A percentile compares a stretch with the other conserved stretches of the same genome.
Conservation (phyloP, 352 stramenopile genomes). For the Peronospora farinosa region DNA sequence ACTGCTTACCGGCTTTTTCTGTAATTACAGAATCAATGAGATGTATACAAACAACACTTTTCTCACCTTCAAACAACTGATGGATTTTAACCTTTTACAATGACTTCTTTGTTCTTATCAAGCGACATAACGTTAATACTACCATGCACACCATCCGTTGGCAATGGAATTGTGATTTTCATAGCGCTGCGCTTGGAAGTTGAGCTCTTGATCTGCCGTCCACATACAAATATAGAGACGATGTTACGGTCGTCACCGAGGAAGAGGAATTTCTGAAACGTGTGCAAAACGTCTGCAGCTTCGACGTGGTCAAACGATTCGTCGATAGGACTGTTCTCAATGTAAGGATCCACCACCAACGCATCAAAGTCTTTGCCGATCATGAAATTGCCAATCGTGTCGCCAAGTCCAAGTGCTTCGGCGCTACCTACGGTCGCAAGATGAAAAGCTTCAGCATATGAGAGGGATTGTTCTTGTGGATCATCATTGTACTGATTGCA, state of each 20-base stretch:
- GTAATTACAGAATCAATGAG: too few species aligned
- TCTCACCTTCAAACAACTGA: conserved; percentile 28
- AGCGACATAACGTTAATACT: conserved; percentile 19
- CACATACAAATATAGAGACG: conserved; percentile 73
- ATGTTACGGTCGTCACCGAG: conserved; percentile 22
- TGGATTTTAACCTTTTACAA: not conserved
- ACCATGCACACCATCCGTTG: conserved; percentile 10
- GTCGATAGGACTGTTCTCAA: conserved; percentile 60
- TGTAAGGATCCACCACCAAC: conserved; percentile 71
- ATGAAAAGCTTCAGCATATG: conserved; percentile 84
- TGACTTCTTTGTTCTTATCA: conserved; percentile 8
- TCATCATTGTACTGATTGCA: conserved; percentile 27
- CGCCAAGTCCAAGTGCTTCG: conserved; percentile 24
- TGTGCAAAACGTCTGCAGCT: conserved; percentile 44
- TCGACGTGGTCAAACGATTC: conserved; percentile 39
- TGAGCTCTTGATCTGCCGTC: conserved; percentile 48
- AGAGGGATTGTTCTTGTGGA: conserved; percentile 31
- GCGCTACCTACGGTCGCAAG: conserved; percentile 85
- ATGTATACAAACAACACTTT: conserved; percentile 16
- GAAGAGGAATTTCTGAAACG: conserved; percentile 77
- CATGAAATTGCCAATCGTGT: conserved; percentile 86
- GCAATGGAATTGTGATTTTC: conserved; percentile 10
- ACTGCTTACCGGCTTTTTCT: too few species aligned
- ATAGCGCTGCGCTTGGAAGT: not conserved
- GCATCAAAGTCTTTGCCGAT: conserved; percentile 89